Evolutionary conservation across 2,329 filamentous ascomycete genomes (phyloP).

Genomic region (Pseudopyrenochaeta lycopersici): DNA sequence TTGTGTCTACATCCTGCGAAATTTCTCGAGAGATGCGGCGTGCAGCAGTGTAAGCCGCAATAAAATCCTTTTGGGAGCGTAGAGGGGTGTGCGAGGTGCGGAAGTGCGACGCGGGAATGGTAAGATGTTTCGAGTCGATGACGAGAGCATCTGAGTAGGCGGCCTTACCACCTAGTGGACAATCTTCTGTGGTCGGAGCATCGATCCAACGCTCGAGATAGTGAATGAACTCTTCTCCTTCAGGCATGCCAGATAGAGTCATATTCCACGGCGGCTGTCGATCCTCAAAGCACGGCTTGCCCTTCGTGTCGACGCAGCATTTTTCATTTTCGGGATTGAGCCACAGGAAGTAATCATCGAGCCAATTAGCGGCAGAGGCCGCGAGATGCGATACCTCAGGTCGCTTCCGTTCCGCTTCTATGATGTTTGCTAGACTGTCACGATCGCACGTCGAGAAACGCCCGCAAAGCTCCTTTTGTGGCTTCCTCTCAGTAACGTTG

Average conservation of each 20-base stretch:
- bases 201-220: conserved; percentile 86
- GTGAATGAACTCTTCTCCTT: conserved; percentile 87
- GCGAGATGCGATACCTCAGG: conserved; percentile 87
- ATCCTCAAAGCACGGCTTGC: conserved; percentile 78
- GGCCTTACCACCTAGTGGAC: conserved; percentile 87
- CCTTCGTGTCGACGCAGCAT: conserved; percentile 72
- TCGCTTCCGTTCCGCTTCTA: conserved; percentile 94
- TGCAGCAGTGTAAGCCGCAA: conserved; percentile 86
- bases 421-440: conserved; percentile 83
- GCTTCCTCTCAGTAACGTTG: conserved; percentile 76
- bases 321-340: conserved; percentile 78
- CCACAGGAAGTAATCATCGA: conserved; percentile 97
- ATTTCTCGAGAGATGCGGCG: conserved; percentile 86
- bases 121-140: conserved; percentile 72
- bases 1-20: conserved; percentile 72
- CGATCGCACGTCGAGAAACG: conserved; percentile 89
- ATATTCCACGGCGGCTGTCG: conserved; percentile 88
- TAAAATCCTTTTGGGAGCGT: conserved; percentile 90
- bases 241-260: conserved; percentile 88
- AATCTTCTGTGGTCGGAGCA: conserved; percentile 81
- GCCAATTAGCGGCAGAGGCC: conserved; percentile 90
- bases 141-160: conserved; percentile 87
- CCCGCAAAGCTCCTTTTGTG: conserved; percentile 89
- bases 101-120: conserved; percentile 87
- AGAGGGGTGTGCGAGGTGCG: conserved; percentile 88